These are phyloP conservation scores for Ballota nigra DNA, from an alignment of 257 asterid genomes.

Conservation along the genomic window DNA sequence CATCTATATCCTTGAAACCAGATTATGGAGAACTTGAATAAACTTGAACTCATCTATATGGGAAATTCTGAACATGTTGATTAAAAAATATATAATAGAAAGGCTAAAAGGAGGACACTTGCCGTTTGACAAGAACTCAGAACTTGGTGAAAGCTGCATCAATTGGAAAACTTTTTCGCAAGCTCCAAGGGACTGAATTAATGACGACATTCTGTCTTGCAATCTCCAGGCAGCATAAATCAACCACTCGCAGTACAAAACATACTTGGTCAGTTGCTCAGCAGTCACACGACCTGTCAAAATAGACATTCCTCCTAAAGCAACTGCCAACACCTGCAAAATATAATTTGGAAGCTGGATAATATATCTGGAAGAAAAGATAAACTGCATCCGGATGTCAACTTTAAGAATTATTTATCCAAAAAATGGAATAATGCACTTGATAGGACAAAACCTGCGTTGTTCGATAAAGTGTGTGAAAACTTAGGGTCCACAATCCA, in stretches of 20 bases:
- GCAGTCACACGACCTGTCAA: slow-evolving; percentile 37
- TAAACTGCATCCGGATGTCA: neutral
- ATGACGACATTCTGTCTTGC: slow-evolving; percentile 49
- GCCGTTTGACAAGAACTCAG: slow-evolving; percentile 42
- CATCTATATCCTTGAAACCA: slow-evolving; percentile 7
- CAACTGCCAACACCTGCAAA: slow-evolving; percentile 43
- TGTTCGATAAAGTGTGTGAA: slow-evolving; percentile 40
- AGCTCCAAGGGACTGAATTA: slow-evolving; percentile 58
- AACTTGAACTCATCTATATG: neutral
- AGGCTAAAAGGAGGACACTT: slow-evolving; percentile 12
- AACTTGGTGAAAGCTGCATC: slow-evolving; percentile 43
- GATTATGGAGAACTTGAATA: neutral
- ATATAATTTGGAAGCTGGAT: neutral
- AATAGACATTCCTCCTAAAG: slow-evolving; percentile 50
- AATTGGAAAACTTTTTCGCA: slow-evolving; percentile 50
- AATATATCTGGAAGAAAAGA: neutral
- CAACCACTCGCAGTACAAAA: slow-evolving; percentile 59
- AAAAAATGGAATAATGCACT: neutral
- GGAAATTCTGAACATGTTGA: neutral
- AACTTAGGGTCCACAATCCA: slow-evolving; percentile 53
- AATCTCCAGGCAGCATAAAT: slow-evolving; percentile 65
- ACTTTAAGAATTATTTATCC: slow-evolving; percentile 9
- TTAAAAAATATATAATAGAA: neutral
- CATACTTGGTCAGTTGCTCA: slow-evolving; percentile 56
- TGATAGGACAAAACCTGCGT: slow-evolving; percentile 43